Evolutionary conservation across 768 basidiomycete genomes (phyloP), one percentile per base, ranked within the genome.

Genomic region (Cytidiella melzeri): DNA sequence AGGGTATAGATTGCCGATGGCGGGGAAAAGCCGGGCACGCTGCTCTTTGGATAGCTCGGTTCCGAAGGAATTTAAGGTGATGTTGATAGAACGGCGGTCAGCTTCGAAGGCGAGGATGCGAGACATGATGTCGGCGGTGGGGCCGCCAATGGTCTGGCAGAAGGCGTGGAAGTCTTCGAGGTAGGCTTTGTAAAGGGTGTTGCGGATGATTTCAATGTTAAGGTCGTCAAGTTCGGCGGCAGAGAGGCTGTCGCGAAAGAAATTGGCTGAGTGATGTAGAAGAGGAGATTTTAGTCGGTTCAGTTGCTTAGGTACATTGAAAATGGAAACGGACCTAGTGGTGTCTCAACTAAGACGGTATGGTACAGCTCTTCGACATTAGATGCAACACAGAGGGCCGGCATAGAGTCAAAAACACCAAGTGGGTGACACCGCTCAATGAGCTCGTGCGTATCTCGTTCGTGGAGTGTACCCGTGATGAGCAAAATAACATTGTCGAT

Each of bases 141-240:
- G 90, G 9, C 80, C 77, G 37, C 91, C 86, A 27, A 97, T 72
- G 6, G 85, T 81, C 41, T 75, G 69, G 63, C 83, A 87, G 69
- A 87, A 98, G 55, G 76, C 67, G 72, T 93, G 80, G 66, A 99
- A 99, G 67, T 99, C 96, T 65, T 98, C 95, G 50, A 99, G 85
- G 69, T 99, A 99, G 15, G 93, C 87, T 67, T 96, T 97, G 79
- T 98, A 98, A 28, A 99, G 87, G 1, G 95, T 94, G 71, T 98
- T 98, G 39, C 96, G 91, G 69, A 99, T 94, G 69, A 99, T 96
- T 73, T 99, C 96, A 62, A 99, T 98, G 73, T 99, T 97, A 50
- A 98, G 83, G 65, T 97, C 96, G 64, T 99, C 96, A 41, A 99
- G 80, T 65, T 99, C 96, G 39, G 88, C 82, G 15, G 96, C 95